Evolutionary conservation across 768 basidiomycete genomes (phyloP).

Genomic region (Sarcodon sp.): DNA sequence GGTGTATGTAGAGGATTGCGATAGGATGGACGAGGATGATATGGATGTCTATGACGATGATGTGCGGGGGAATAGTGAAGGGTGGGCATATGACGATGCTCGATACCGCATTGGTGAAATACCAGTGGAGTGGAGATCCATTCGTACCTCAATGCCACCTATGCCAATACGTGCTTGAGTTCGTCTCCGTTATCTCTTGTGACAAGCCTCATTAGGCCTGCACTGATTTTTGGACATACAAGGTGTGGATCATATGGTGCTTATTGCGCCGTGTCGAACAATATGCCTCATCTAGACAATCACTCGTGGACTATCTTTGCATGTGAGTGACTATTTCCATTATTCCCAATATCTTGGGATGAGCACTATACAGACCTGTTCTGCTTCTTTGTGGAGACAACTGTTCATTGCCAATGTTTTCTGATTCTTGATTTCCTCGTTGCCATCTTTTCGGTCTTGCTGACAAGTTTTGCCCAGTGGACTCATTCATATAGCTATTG

Average conservation of each 20-base stretch:
- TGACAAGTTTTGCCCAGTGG: too few relatives aligned
- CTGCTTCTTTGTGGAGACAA: conserved; percentile 46
- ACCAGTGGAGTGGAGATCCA: conserved; percentile 10
- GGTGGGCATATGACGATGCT: conserved; percentile 50
- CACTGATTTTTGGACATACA: conserved; percentile 44
- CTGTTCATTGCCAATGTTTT: conserved; percentile 37
- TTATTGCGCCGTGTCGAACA: background rate
- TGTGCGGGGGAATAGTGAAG: conserved; percentile 12
- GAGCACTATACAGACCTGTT: conserved; percentile 57
- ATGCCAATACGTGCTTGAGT: conserved; percentile 6
- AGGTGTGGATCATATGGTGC: conserved; percentile 17
- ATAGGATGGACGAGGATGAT: conserved; percentile 20
- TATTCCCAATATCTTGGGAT: conserved; percentile 23
- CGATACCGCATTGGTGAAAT: conserved; percentile 27
- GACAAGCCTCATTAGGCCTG: conserved; percentile 66
- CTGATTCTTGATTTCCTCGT: background rate
- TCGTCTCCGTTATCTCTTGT: conserved; percentile 26
- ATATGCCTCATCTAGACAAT: conserved; percentile 1
- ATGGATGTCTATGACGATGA: conserved; percentile 5
- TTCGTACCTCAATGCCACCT: conserved; percentile 13
- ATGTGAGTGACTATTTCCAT: conserved; percentile 4
- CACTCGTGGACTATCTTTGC: background rate
- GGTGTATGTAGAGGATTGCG: conserved; percentile 70
- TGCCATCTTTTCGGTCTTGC: too few relatives aligned
- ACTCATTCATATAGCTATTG: too few relatives aligned